Base-by-base conservation (phyloP, 768 basidiomycete species). In the Rubroboletus pulcherrimus region DNA sequence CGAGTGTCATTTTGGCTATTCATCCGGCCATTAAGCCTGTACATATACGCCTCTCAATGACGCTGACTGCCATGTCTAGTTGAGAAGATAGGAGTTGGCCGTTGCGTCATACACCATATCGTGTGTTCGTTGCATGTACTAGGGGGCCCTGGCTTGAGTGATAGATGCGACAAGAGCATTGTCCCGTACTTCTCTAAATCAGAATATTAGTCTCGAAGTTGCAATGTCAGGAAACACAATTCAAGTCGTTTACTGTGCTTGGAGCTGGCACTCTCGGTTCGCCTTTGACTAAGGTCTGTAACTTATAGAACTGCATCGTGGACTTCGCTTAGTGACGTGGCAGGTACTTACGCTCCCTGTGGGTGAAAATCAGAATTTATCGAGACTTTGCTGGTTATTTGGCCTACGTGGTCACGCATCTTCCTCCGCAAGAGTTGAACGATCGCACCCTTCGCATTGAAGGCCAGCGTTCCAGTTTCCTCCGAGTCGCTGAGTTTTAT, bases 251-350 rank as follows among this genome's bases (percentile, higher is more conserved):
- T 42, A 62, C 49, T 44, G 47, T 66, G 14, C 57, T 64, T 24
- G 65, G 65, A 35, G 56, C 56, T 10, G 57, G 65, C 24, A 66
- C 51, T 9, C 38, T 64, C 4, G 59, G 59, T 39, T 19, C 45
- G 14, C 57, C 65, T 34, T 34, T 62, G 14, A 41, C 49, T 19
- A 4, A 57, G 59, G 65, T 56, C 5, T 4, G 56, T 40, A 24
- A 0, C 15, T 21, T 19, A 5, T 19, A 24, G 17, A n/a, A 37
- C 56, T 5, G 54, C 48, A 8, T 72, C 70, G 0, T 68, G 57
- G 47, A 68, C 70, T n/a, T 60, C 66, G 6, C 34, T 67, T 21
- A 26, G 14, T 11, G 70, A 71, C 14, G 61, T 62, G 34, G 31
- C 67, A 58, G 63, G 60, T 61, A 40, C 37, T 10, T 10, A 5